phyloP scores from a whole-genome alignment of 495 filamentous ascomycete species.

The Neurospora cerealis region DNA sequence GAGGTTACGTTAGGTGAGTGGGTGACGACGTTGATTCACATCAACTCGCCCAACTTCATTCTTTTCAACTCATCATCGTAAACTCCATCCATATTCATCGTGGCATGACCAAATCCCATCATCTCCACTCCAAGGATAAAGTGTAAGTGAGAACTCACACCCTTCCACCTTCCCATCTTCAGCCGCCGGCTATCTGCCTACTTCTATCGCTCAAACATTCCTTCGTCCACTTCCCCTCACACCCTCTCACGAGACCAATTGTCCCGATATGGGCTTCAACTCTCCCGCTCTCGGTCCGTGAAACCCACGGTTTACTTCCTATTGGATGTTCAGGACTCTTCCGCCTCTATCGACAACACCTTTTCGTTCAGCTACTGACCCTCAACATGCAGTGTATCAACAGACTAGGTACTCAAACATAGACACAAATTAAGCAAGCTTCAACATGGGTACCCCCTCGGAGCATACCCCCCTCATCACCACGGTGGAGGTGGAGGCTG shows the following conservation, averaged over 20 bases:
- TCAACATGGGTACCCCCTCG: slow-evolving; percentile 15
- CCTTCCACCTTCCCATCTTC: too few species aligned
- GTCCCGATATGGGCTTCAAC: not conserved
- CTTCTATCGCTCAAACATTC: not conserved
- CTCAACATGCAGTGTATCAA: not conserved
- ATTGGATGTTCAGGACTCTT: not conserved
- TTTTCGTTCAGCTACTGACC: not conserved
- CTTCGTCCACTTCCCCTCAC: not conserved
- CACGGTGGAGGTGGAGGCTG: slow-evolving; percentile 39
- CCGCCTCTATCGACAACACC: not conserved
- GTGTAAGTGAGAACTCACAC: not conserved
- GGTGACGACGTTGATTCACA: not conserved
- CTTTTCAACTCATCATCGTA: not conserved
- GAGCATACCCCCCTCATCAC: slow-evolving; percentile 55
- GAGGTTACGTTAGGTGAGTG: not conserved
- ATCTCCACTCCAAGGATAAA: not conserved
- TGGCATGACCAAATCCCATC: not conserved
- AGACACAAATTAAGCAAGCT: not conserved
- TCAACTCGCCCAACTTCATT: not conserved
- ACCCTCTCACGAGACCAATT: not conserved
- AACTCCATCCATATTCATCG: not conserved
- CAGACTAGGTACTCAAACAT: too few species aligned
- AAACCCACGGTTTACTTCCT: not conserved
- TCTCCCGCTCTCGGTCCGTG: not conserved
- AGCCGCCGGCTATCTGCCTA: not conserved